Base-by-base conservation (phyloP, 2,329 filamentous ascomycete species). In the Xylariomycetidae sp. region DNA sequence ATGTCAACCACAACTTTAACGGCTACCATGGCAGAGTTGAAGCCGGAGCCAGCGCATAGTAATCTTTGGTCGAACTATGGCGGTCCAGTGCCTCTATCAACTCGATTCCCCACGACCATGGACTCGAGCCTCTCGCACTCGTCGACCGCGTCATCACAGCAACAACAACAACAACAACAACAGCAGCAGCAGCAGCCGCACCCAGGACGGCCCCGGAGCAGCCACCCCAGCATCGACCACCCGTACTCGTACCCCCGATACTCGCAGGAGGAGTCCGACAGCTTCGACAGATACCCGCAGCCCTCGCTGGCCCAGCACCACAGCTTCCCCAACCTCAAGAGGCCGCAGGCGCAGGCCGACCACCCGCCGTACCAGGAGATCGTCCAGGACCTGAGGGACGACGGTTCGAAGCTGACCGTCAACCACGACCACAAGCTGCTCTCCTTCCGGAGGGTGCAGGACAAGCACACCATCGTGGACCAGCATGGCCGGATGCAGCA, bases 1-100 rank as follows among this genome's bases (percentile, higher is more conserved):
- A 77, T 77, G 72, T 76, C 74, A 66, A 73, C 72, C 64, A 71
- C 70, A 59, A 73, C 72, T 47, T 75, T 77, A 59, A 70, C 73
- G 64, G 69, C 70, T 55, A 74, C 67, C 57, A 78, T 79, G 74
- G 72, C 74, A 70, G 74, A 78, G 57, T 58, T 79, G 64, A 77
- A 77, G 68, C 63, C 66, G 56, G 74, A 79, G 60, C 62, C 72
- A 53, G 60, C 68, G 55, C 74, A 77, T 59, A 64, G 68, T 50
- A 69, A 65, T 57, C 59, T 79, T 49, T 79, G 74, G 74, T 64
- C 72, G 49, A 73, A 66, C 62, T 79, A 79, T 48, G 48, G 51
- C 44, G 64, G 63, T 41, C 67, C 70, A 37, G 66, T 76, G 42
- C 72, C 73, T 46, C 63, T 78, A 55, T 59, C 70, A 34, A 63